Evolutionary conservation across 2,329 filamentous ascomycete species (phyloP).

Genomic region (Trichoderma harzianum): DNA sequence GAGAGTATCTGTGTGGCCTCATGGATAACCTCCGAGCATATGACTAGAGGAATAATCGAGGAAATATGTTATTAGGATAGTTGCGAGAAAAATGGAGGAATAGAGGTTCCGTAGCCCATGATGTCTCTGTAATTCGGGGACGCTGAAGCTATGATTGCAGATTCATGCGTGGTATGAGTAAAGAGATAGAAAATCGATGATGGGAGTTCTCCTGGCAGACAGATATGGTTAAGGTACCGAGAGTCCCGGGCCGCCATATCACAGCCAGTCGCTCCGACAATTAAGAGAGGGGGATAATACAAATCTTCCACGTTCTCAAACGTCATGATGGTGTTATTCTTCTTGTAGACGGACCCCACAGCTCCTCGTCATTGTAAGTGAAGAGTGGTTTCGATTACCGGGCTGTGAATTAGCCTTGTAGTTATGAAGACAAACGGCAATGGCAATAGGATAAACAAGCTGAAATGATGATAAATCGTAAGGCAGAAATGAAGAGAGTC

Average conservation of each 20-base stretch:
- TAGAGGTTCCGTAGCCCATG: too few species aligned
- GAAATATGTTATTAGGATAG: too few species aligned
- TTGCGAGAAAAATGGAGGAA: too few species aligned
- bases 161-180: too few species aligned
- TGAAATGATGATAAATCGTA: not conserved
- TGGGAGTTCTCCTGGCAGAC: not conserved
- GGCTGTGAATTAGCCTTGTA: fast-evolving
- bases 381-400: not conserved
- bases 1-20: not conserved
- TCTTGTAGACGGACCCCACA: not conserved
- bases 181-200: too few species aligned
- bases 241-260: not conserved
- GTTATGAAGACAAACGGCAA: not conserved
- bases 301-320: not conserved
- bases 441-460: not conserved
- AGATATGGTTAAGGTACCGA: not conserved
- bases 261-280: fast-evolving
- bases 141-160: too few species aligned
- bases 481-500: not conserved
- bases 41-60: too few species aligned
- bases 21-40: not conserved
- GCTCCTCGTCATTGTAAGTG: not conserved
- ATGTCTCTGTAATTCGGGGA: too few species aligned
- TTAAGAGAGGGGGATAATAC: not conserved
- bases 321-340: not conserved